These are phyloP conservation scores for Zizania palustris DNA, from an alignment of 202 grass and related monocot genomes.

Conservation along the genomic window DNA sequence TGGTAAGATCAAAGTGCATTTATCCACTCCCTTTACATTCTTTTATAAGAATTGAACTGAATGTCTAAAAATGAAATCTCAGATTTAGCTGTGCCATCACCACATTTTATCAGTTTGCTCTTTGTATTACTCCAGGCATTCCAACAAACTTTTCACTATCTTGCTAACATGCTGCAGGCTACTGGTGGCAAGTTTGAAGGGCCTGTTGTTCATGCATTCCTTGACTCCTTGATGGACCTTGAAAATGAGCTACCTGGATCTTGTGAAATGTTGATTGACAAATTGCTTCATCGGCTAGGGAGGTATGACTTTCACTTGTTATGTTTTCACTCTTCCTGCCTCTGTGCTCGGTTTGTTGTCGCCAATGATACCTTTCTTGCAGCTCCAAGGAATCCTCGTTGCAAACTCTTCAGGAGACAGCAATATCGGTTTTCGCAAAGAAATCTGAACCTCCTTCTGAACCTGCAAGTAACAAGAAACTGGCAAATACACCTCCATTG, in stretches of 20 bases:
- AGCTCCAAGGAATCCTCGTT: constrained; percentile 80
- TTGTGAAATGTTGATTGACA: constrained; percentile 65
- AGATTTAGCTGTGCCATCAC: constrained; percentile 18
- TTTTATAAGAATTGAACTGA: not conserved
- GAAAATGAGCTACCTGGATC: constrained; percentile 86
- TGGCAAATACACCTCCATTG: constrained; percentile 43
- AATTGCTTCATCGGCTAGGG: constrained; percentile 69
- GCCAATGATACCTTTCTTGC: constrained; percentile 19
- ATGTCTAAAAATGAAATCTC: constrained; percentile 1
- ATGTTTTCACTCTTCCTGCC: not conserved
- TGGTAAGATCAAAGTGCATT: not conserved
- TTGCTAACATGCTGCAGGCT: constrained; percentile 52
- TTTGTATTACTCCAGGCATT: constrained; percentile 4
- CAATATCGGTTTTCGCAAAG: constrained; percentile 58
- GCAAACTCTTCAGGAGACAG: constrained; percentile 67
- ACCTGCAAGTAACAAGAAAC: constrained; percentile 58
- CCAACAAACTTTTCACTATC: constrained; percentile 23
- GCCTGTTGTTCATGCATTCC: constrained; percentile 54
- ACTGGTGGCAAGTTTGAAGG: constrained; percentile 68
- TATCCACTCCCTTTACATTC: not conserved
- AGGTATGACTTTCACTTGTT: constrained; percentile 48
- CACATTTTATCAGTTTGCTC: constrained; percentile 9
- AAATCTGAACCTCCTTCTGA: constrained; percentile 48
- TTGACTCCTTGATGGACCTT: constrained; percentile 81
- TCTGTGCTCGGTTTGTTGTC: constrained; percentile 24